Percentiles rank a stretch among this genome's conserved stretches.
phyloP scores from a whole-genome alignment of 805 yeast genomes.

The Starmera pachycereana region DNA sequence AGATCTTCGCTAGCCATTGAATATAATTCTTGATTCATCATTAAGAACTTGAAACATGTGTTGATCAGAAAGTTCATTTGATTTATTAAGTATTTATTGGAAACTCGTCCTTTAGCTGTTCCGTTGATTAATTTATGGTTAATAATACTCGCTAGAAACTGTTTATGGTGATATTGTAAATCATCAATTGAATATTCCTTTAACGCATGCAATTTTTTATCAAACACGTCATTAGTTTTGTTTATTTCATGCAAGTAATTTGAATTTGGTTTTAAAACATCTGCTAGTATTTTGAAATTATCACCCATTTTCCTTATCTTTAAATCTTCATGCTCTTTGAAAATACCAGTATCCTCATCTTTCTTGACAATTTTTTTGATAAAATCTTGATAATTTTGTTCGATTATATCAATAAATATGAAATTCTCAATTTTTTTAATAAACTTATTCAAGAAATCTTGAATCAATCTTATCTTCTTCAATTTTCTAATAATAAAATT shows the following conservation, averaged over 20 bases:
- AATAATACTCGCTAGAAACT: constrained; percentile 26
- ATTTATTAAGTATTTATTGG: constrained; percentile 30
- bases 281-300: constrained; percentile 17
- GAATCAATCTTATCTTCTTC: constrained; percentile 20
- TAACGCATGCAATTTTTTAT: constrained; percentile 4
- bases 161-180: constrained; percentile 23
- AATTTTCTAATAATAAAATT: constrained; percentile 17
- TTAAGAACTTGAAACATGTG: constrained; percentile 28
- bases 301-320: constrained; percentile 17
- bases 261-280: constrained; percentile 20
- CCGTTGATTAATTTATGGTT: constrained; percentile 25
- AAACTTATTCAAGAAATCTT: constrained; percentile 23
- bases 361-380: constrained; percentile 12
- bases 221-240: constrained; percentile 2
- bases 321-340: constrained; percentile 25
- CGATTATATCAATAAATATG: constrained; percentile 22
- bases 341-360: constrained; percentile 7
- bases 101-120: constrained; percentile 21
- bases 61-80: constrained; percentile 29
- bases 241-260: constrained; percentile 13
- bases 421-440: constrained; percentile 21
- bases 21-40: constrained; percentile 27
- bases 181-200: constrained; percentile 40
- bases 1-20: constrained; percentile 22
- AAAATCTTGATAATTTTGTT: constrained; percentile 20